Evolutionary conservation across 208 protist species (phyloP), one percentile per base, ranked within the genome.

Genomic region (Leishmania martiniquensis): DNA sequence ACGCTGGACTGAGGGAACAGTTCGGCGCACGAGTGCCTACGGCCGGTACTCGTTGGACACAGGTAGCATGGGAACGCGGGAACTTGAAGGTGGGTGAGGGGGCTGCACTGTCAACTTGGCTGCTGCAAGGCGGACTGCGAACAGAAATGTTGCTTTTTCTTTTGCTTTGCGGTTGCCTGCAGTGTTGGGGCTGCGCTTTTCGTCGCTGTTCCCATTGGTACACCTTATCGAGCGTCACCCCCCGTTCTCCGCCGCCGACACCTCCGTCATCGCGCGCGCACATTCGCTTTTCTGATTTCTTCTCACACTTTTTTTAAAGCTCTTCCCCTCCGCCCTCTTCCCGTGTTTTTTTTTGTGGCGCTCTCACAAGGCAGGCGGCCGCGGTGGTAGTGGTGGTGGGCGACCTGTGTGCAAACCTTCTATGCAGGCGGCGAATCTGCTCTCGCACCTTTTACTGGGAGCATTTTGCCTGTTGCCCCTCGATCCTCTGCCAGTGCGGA

Each of bases 381-480:
- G n/a, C n/a, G n/a, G n/a, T n/a, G n/a, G n/a, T n/a, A n/a, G n/a
- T n/a, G n/a, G n/a, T n/a, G 45, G 45, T 13, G 54, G 54, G 54
- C n/a, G 54, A 59, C 54, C 17, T n/a, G 25, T 59, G 54, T 59
- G 10, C 0, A 59, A 20, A 13, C 54, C 25, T 13, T 59, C 25
- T n/a, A 59, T 12, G 54, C 22, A 59, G 20, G 22, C 54, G 54
- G 54, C 54, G 25, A 44, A 71, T 34, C 54, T 25, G 29, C 62
- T 34, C 72, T 68, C 39, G 62, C 0, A 22, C 47, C 42, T 57
- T 72, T 80, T 80, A 69, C 45, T 65, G 51, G 20, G 2, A 32
- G 10, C 25, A 25, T 20, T n/a, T 59, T 2, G 6, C 22, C 25
- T 59, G 54, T 59, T 5, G 6, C 29, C 15, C 29, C 6, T 32